These are phyloP conservation scores for Cornus suecica DNA, from an alignment of 148 eudicot species.

Conservation along the genomic window DNA sequence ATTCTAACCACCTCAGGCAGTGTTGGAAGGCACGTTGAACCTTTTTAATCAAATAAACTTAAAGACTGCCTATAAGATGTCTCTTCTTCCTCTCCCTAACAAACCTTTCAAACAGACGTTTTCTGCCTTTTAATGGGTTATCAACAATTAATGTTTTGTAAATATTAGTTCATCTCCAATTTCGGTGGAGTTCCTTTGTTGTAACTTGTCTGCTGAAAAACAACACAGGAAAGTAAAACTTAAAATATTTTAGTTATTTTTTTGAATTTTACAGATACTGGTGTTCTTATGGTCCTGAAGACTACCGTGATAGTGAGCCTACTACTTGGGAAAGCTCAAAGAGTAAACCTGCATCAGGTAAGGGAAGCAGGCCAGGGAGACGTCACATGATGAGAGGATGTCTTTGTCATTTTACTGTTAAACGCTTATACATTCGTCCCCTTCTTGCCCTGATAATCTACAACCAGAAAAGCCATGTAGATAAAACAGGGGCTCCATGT, in stretches of 20 bases:
- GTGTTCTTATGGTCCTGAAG: conserved; percentile 41
- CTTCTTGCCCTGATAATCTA: conserved; percentile 31
- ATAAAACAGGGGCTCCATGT: conserved; percentile 29
- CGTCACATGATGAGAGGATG: conserved; percentile 39
- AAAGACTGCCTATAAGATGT: neutral
- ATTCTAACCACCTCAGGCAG: neutral
- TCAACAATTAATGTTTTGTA: no score
- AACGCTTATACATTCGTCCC: conserved; percentile 33
- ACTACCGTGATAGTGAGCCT: conserved; percentile 25
- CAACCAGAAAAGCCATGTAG: conserved; percentile 31
- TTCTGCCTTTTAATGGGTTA: no score
- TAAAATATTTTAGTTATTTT: no score
- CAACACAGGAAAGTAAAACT: no score
- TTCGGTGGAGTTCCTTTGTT: no score
- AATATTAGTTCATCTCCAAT: no score
- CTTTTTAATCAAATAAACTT: neutral
- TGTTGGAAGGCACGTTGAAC: neutral
- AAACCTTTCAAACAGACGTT: no score
- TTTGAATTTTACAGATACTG: conserved; percentile 25
- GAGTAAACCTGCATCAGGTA: conserved; percentile 29
- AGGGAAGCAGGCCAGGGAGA: conserved; percentile 35
- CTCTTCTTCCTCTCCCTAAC: neutral
- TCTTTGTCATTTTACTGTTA: conserved; percentile 36
- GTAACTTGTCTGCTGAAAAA: no score
- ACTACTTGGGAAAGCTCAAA: conserved; percentile 20